Percentiles rank a stretch among this genome's conserved stretches.
These are phyloP conservation scores for Firmiana major DNA, from an alignment of 345 rosid species.

Conservation along the genomic window DNA sequence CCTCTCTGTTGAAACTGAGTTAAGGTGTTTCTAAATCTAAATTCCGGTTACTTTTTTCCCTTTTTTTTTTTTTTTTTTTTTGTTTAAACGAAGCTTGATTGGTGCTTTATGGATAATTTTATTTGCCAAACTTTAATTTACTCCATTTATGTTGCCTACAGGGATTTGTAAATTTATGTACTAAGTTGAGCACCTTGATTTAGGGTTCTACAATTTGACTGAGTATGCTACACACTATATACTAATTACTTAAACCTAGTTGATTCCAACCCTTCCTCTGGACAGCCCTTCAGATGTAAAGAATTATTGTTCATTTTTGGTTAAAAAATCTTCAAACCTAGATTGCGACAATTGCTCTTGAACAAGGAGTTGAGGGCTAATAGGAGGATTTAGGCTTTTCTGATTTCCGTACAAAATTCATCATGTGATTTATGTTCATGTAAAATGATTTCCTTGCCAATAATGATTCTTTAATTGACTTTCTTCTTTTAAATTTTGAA, in stretches of 20 bases:
- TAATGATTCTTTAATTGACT: too few relatives aligned
- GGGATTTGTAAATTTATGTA: not conserved
- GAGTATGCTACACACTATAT: not conserved
- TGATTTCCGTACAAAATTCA: too few relatives aligned
- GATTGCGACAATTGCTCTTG: too few relatives aligned
- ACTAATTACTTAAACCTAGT: not conserved
- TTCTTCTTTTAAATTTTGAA: too few relatives aligned
- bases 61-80: not conserved
- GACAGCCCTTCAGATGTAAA: too few relatives aligned
- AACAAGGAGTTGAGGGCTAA: too few relatives aligned
- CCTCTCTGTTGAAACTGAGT: not conserved
- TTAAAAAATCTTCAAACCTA: too few relatives aligned
- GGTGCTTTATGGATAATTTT: not conserved
- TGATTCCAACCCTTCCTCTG: not conserved
- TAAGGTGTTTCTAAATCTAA: not conserved
- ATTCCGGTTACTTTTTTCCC: not conserved
- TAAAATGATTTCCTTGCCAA: too few relatives aligned
- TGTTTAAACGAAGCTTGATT: not conserved
- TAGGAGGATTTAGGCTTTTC: too few relatives aligned
- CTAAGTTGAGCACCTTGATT: not conserved
- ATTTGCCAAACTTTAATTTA: not conserved
- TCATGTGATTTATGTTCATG: too few relatives aligned
- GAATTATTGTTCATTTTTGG: too few relatives aligned
- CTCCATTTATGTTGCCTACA: not conserved
- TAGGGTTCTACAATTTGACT: not conserved